Base-by-base conservation (phyloP, 805 yeast genomes). In the Isabelozyma pseudorhagii region DNA sequence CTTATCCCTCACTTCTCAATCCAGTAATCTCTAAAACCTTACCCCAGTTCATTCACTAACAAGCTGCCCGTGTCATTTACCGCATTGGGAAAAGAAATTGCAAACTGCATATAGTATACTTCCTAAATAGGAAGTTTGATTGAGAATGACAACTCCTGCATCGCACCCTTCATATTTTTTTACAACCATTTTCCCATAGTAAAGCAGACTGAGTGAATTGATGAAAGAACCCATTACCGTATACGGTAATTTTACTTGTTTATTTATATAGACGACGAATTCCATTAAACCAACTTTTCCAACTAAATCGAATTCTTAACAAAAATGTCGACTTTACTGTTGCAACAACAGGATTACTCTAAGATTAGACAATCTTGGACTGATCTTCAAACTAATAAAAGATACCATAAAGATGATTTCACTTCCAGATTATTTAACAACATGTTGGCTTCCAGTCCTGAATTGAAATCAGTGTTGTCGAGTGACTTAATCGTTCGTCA, bases 341-440 rank as follows among this genome's bases (percentile, higher is more conserved):
- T 48, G 38, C 42, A 41, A 25, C 42, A 41, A 38, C 44, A 46
- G 27, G 69, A 66, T 29, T 55, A 58, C 45, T 47, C 45, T 28
- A 51, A 48, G 44, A 51, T 70, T 46, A 64, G 63, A 54, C 57
- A 55, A 39, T 64, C 71, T n/a, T 72, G 77, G 77, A 55, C 61
- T 8, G 60, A 55, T 40, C 58, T 69, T 8, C 64, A 65, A 54
- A 56, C 58, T n/a, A 60, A 61, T 44, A 60, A 58, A 42, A 62
- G 57, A 47, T 62, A 62, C 50, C 68, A 67, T 42, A 64, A 63
- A 42, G 64, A 64, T 48, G 59, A 60, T 29, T 67, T 73, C 45
- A 60, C 63, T 11, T 52, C 64, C n/a, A 58, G 63, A 44, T 56
- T 72, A 46, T 72, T 64, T 50, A 51, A 63, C 39, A 68, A 70